phyloP scores from a whole-genome alignment of 768 basidiomycete species.

The Russula vinacea region DNA sequence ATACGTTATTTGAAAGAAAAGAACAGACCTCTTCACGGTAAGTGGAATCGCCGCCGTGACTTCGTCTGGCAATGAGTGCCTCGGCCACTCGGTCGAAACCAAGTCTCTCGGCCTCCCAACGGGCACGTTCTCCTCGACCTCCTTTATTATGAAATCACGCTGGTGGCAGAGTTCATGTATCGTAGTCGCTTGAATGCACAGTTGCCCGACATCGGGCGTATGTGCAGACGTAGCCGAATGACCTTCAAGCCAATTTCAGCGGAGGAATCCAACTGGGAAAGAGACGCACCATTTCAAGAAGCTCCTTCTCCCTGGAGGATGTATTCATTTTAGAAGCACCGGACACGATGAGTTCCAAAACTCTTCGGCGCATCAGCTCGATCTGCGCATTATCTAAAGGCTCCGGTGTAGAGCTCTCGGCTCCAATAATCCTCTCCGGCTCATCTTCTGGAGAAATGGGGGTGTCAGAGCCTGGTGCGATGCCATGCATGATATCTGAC shows the following conservation, averaged over 20 bases:
- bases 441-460: conserved; percentile 34
- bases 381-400: conserved; percentile 49
- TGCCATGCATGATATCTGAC: conserved; percentile 54
- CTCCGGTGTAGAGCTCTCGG: conserved; percentile 37
- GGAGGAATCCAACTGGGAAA: conserved; percentile 2
- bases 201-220: conserved; percentile 42
- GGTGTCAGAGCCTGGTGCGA: conserved; percentile 48
- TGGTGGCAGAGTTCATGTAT: conserved; percentile 57
- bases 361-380: conserved; percentile 46
- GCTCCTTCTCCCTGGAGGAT: conserved; percentile 47
- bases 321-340: conserved; percentile 33
- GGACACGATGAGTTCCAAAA: conserved; percentile 44
- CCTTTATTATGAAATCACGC: conserved; percentile 53
- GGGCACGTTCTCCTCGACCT: conserved; percentile 54
- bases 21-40: conserved; percentile 47
- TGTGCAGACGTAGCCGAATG: conserved; percentile 44
- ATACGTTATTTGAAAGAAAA: conserved; percentile 27
- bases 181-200: conserved; percentile 58
- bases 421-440: conserved; percentile 26
- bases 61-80: conserved; percentile 52
- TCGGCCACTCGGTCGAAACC: conserved; percentile 67
- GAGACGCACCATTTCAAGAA: conserved; percentile 54
- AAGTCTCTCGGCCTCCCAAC: conserved; percentile 61
- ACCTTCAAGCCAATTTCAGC: conserved; percentile 39
- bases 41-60: conserved; percentile 40